Percentiles rank a stretch among this genome's conserved stretches.
Evolutionary conservation across 2,329 filamentous ascomycete species (phyloP).

Genomic region (Erysiphe pulchra): DNA sequence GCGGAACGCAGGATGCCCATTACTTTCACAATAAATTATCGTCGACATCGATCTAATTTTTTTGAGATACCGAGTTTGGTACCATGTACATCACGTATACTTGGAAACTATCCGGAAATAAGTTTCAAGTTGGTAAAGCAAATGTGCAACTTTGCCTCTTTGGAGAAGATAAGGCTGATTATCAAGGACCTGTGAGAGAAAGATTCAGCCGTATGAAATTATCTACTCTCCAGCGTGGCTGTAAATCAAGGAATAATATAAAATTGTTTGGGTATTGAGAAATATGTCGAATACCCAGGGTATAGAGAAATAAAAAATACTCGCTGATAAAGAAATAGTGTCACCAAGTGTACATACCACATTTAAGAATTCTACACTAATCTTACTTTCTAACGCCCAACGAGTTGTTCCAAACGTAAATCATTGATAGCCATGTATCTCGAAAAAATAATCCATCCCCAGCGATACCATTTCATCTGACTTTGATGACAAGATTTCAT

Average conservation of each 20-base stretch:
- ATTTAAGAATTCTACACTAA: not conserved
- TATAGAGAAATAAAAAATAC: not conserved
- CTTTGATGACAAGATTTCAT: conserved; percentile 82
- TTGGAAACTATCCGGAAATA: too few relatives aligned
- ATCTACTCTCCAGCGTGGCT: not conserved
- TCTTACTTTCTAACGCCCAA: not conserved
- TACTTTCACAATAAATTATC: too few relatives aligned
- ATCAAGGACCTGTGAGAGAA: too few relatives aligned
- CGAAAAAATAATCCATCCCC: conserved; percentile 77
- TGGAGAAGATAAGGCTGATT: too few relatives aligned
- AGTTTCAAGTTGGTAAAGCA: too few relatives aligned
- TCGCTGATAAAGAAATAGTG: not conserved
- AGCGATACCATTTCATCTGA: conserved; percentile 97
- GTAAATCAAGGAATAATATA: not conserved
- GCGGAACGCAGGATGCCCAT: too few relatives aligned
- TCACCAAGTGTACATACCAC: not conserved
- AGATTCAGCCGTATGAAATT: not conserved
- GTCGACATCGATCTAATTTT: too few relatives aligned
- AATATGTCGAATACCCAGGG: not conserved
- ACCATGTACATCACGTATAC: too few relatives aligned
- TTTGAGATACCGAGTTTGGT: too few relatives aligned
- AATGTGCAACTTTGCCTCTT: too few relatives aligned
- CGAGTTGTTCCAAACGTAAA: conserved; percentile 28
- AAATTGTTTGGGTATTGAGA: not conserved
- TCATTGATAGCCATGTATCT: conserved; percentile 95